Conservation (phyloP, 2,329 filamentous ascomycete species). For the Colletotrichum musae region DNA sequence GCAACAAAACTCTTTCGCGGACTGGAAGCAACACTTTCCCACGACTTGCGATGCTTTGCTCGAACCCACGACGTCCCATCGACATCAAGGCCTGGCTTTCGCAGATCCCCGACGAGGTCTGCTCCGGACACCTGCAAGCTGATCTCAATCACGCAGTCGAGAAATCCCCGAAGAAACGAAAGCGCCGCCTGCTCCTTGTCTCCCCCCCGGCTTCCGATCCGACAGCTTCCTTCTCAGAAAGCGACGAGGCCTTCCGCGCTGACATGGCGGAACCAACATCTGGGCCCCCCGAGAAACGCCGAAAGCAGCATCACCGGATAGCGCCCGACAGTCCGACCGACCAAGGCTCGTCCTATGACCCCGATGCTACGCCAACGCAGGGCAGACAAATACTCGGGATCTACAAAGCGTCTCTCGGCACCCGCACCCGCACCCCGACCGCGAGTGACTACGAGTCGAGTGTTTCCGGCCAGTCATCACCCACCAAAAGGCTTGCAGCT, state of each 20-base stretch:
- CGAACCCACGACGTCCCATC: not conserved
- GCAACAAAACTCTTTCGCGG: not conserved
- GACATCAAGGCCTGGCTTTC: constrained; percentile 11
- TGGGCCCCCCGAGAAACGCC: constrained; percentile 1
- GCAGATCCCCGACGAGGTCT: constrained; percentile 10
- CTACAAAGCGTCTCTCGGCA: constrained; percentile 7
- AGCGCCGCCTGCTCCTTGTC: not conserved
- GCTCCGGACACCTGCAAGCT: not conserved
- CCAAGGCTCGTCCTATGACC: not conserved
- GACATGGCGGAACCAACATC: not conserved
- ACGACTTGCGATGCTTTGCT: constrained; percentile 5
- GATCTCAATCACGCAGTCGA: not conserved
- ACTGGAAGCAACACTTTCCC: not conserved
- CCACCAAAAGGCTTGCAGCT: constrained; percentile 6
- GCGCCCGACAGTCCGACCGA: not conserved
- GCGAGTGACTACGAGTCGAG: constrained; percentile 1
- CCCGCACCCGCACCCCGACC: not conserved
- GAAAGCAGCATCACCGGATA: constrained; percentile 4
- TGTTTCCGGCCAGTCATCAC: constrained; percentile 8
- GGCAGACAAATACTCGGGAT: not conserved
- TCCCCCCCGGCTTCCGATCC: constrained; percentile 3
- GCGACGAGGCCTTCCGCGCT: not conserved
- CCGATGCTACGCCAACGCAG: constrained; percentile 9
- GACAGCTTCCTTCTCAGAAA: not conserved
- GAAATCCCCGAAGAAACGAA: not conserved